Percentiles rank a stretch among this genome's conserved stretches.
phyloP scores from a whole-genome alignment of 805 yeast genomes.

The Lipomyces orientalis region DNA sequence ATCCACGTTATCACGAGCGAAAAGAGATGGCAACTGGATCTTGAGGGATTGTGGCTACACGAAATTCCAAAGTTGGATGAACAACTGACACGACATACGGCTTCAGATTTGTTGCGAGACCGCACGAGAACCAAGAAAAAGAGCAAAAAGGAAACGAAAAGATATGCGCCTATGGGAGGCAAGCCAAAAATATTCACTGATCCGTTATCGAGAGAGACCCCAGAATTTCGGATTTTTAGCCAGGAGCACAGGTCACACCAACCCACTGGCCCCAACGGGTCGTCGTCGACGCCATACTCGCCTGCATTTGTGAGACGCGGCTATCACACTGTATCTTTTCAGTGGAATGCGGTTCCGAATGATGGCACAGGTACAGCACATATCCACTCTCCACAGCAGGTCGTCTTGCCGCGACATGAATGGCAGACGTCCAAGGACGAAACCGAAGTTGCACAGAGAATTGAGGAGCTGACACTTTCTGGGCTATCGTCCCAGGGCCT shows the following conservation, averaged over 20 bases:
- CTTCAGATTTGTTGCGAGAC: slow-evolving; percentile 6
- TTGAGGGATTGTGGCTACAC: slow-evolving; percentile 68
- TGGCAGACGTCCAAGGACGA: not conserved
- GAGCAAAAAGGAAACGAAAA: slow-evolving; percentile 16
- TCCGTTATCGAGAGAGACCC: slow-evolving; percentile 15
- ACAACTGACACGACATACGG: slow-evolving; percentile 1
- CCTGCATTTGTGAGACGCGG: not conserved
- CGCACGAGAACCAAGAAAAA: slow-evolving; percentile 11
- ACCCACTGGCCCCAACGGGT: not conserved
- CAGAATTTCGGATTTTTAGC: slow-evolving; percentile 14
- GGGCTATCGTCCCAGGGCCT: not conserved
- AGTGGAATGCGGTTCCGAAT: not conserved
- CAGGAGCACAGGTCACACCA: not conserved
- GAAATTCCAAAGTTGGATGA: slow-evolving; percentile 28
- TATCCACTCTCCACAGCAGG: not conserved
- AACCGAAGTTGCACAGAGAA: not conserved
- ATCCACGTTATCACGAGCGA: slow-evolving; percentile 76
- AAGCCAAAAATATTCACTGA: not conserved
- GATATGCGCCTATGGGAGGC: slow-evolving; percentile 20
- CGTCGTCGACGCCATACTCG: not conserved
- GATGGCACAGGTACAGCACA: not conserved
- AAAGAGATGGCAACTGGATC: slow-evolving; percentile 68
- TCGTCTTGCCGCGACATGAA: not conserved
- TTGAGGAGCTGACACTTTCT: not conserved
- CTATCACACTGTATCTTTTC: not conserved